Conservation (phyloP, 78 protist genomes). For the Bigelowiella natans region DNA sequence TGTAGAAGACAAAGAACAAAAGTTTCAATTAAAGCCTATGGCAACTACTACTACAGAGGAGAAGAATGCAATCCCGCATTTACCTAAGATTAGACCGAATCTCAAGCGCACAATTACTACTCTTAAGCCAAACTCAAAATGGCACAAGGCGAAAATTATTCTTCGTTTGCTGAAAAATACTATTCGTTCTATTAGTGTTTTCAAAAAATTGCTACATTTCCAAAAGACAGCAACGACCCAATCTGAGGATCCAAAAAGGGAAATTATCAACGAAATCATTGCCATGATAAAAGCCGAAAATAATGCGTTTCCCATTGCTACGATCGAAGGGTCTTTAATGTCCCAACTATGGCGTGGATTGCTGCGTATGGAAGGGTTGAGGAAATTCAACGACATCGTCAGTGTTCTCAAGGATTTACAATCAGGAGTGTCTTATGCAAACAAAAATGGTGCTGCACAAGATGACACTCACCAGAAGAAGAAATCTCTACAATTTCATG, state of each 20-base stretch:
- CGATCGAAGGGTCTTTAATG: background rate
- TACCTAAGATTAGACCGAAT: background rate
- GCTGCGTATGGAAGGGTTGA: background rate
- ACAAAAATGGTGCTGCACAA: no score
- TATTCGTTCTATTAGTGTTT: background rate
- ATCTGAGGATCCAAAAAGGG: no score
- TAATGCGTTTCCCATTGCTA: no score
- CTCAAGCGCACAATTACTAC: background rate
- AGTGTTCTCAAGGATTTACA: background rate
- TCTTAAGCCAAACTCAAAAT: background rate
- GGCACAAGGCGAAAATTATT: background rate
- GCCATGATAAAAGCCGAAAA: background rate
- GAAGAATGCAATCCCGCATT: no score
- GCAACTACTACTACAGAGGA: no score
- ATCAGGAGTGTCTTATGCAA: no score
- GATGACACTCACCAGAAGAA: background rate
- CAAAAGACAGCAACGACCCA: no score
- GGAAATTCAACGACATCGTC: background rate
- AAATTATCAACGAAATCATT: background rate
- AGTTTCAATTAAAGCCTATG: no score
- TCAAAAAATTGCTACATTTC: no score
- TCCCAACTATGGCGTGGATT: background rate
- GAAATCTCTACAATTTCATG: no score
- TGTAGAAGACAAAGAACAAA: no score
- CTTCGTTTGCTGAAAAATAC: background rate